Evolutionary conservation across 2,329 filamentous ascomycete species (phyloP), one percentile per base, ranked within the genome.

Genomic region (Pseudogymnoascus pannorum): DNA sequence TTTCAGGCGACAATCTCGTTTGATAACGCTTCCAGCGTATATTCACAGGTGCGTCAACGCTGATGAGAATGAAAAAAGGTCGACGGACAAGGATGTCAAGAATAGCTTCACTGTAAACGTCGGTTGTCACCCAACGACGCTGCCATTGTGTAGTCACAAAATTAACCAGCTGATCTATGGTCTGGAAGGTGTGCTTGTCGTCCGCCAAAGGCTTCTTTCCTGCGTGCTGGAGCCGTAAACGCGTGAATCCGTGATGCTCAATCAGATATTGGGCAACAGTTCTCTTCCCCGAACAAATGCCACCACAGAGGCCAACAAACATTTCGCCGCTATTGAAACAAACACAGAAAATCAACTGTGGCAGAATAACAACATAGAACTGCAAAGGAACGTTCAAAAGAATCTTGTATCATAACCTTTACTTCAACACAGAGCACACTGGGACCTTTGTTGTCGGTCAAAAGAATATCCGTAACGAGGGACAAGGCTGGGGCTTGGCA

Each of bases 31-130:
- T 81, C 89, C 91, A 97, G 59, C 94, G 88, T 48, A 93, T 79
- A 58, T 84, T 88, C 51, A 97, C 81, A 1, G 94, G 94, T 4
- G 92, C 93, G 74, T 97, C 93, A 57, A 97, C 86, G 72, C 91
- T 93, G 70, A 99, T 79, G 33, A 97, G 84, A 58, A 99, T 82
- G 79, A 97, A 97, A 78, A 96, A 97, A 0, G 94, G 94, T 6
- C 94, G 84, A 18, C 87, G 82, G 63, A 87, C 77, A 58, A 97
- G 85, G 22, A 86, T 81, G 68, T 97, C 90, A 4, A 96, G 82
- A 6, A 87, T 82, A 2, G 75, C 73, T 67, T 92, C 88, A 67
- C 87, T 85, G 76, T 86, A 84, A 65, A 97, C 86, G 71, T 94
- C 88, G 2, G 89, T 94, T 2, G 87, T 94, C 14, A 97, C 91